Evolutionary conservation across 192 early-diverging fungal species (phyloP), one percentile per base, ranked within the genome.

Genomic region (Podila clonocystis): DNA sequence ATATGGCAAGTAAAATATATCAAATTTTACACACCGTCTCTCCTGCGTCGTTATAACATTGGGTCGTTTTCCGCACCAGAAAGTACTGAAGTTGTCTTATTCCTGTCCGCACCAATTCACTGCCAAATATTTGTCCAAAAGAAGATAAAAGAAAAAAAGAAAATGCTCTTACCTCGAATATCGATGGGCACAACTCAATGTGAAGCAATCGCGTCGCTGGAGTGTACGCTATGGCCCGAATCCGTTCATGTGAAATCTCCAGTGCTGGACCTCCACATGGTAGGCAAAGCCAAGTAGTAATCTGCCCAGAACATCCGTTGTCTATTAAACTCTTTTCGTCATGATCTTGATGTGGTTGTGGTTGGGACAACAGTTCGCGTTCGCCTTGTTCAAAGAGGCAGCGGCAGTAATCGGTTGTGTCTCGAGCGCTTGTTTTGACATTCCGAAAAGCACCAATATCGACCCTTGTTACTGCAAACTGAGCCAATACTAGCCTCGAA

Each of bases 381-480:
- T 24, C 26, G 20, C 9, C 58, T 29, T 63, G 69, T 17, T 71
- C 69, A 45, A 71, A 52, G 24, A 63, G 0, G 19, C 69, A 71
- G 3, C 9, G 28, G 20, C 69, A 71, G 45, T 71, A 71, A 36
- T 71, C 69, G 5, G 36, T 63, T 22, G 50, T 52, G 8, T 31
- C 49, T 9, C 61, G 59, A 30, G 69, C 61, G 13, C 30, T 71
- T 7, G 61, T 50, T 24, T 71, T 71, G 59, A 57, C 33, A 34
- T 63, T 38, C 12, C 69, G 69, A 36, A 71, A 71, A 22, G 69
- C 31, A 1, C 69, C 69, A 29, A 71, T 63, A 24, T 71, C 69
- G 24, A 36, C 61, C 24, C 69, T 58, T 20, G 69, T 71, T 5
- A 63, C 48, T 28, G 61, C 22, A 55, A 71, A 57, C 33, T 71